Base-by-base conservation (phyloP, 179 eudicot species). In the Beta corolliflora region DNA sequence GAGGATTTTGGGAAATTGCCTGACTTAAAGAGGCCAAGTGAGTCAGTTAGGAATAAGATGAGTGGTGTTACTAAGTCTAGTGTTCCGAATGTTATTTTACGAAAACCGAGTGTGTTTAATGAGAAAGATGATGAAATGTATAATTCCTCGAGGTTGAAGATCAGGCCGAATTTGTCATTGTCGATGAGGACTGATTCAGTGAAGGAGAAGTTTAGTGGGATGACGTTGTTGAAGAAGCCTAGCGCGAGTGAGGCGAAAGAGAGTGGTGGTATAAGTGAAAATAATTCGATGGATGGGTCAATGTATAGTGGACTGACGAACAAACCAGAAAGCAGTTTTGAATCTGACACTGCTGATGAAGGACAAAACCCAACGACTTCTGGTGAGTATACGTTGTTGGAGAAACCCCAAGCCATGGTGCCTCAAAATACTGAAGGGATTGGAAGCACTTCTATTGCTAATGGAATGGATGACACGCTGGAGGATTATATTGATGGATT, bases 171-270 rank as follows among this genome's bases (percentile, higher is more conserved):
- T 83, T 87, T 93, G 84, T 75, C 90, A 63, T 67, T 92, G 81
- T 82, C 84, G 58, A 90, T 90, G 94, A 90, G 97, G 77, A 89
- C 89, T 41, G 96, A 90, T 73, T 87, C 88, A 13, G 89, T 83
- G 36, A 87, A 82, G 79, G 94, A 92, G 65, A 87, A 83, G 76
- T 96, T 91, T 82, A 87, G 89, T 84, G 93, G 91, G 80, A 88
- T 93, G 89, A 86, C 91, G 36, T 81, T 88, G 89, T 71, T 86
- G 83, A 86, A 85, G 84, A 88, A 80, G 84, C 91, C 91, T 68
- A 81, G 84, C 31, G 66, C 75, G 41, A 31, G 74, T 31, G 82
- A 69, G 65, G 76, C 50, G 60, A 81, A 72, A 59, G 79, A 80
- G 64, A 79, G 78, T 53, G 87, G 64, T 45, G 83, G 50, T 79